A percentile compares a stretch with the other conserved stretches of the same genome.
Conservation (phyloP, 129 eudicot genomes). For the Flaveria linearis region DNA sequence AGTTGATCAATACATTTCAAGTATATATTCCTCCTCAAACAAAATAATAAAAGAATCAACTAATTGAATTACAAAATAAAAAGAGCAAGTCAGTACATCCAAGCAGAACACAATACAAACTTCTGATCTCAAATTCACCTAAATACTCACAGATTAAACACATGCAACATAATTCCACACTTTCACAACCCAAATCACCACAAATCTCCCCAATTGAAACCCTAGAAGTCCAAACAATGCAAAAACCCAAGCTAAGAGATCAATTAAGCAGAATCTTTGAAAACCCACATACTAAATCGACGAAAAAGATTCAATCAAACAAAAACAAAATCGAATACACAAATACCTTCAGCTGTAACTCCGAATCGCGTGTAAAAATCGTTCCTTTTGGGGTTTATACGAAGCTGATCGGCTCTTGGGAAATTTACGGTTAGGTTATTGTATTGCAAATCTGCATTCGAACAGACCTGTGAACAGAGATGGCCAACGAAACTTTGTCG, state of each 20-base stretch:
- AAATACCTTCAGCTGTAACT: no score
- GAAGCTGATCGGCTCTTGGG: constrained; percentile 37
- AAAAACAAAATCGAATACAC: no score
- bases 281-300: no score
- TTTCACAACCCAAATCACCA: constrained; percentile 16
- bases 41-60: no score
- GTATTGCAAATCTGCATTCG: constrained; percentile 23
- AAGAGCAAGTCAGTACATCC: no score
- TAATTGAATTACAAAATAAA: no score
- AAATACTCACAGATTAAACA: constrained; percentile 15
- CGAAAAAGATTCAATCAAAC: no score
- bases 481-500: no score
- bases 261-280: constrained; percentile 29
- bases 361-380: no score
- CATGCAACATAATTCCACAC: constrained; percentile 33
- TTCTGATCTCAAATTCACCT: constrained; percentile 41
- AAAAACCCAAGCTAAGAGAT: constrained; percentile 18
- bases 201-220: constrained; percentile 35
- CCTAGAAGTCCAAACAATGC: constrained; percentile 45
- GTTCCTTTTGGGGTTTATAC: no score
- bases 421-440: constrained; percentile 28
- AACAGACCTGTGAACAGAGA: no score
- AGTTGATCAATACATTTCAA: constrained; percentile 24
- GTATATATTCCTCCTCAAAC: constrained; percentile 19
- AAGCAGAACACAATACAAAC: no score